phyloP scores from a whole-genome alignment of 768 basidiomycete species.

The Piloderma croceum region DNA sequence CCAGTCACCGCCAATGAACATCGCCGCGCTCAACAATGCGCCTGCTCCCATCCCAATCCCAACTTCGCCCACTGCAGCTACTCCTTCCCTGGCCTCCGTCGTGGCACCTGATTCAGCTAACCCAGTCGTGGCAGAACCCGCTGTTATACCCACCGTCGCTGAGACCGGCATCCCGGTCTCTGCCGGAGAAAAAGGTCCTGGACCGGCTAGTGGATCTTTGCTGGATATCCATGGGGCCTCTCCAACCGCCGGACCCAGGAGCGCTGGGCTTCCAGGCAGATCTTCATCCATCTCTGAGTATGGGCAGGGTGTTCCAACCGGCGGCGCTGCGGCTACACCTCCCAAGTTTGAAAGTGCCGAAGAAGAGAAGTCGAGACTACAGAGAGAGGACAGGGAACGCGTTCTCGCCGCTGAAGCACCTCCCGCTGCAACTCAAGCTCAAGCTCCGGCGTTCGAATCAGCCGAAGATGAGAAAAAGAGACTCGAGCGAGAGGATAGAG shows the following conservation, averaged over 20 bases:
- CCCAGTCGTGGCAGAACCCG: conserved; percentile 23
- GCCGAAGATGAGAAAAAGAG: conserved; percentile 64
- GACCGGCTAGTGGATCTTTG: conserved; percentile 61
- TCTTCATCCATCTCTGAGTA: conserved; percentile 27
- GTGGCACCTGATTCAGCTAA: conserved; percentile 26
- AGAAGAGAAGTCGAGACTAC: conserved; percentile 63
- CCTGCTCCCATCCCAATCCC: conserved; percentile 33
- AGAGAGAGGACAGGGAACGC: conserved; percentile 47
- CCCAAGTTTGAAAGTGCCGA: conserved; percentile 46
- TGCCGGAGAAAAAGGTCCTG: conserved; percentile 55
- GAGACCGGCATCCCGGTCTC: conserved; percentile 73
- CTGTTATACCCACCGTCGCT: conserved; percentile 57
- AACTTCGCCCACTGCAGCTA: conserved; percentile 11
- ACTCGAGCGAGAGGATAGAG: conserved; percentile 62
- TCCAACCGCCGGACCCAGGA: conserved; percentile 30
- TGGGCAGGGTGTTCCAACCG: conserved; percentile 4
- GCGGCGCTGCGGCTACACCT: conserved; percentile 13
- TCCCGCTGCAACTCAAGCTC: too few relatives aligned
- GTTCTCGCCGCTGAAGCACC: conserved; percentile 26
- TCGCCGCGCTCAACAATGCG: conserved; percentile 31
- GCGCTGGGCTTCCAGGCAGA: conserved; percentile 23
- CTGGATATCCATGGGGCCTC: conserved; percentile 42
- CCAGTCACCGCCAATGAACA: conserved; percentile 29
- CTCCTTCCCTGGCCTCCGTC: conserved; percentile 15
- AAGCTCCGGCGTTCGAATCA: conserved; percentile 31